Evolutionary conservation across 305 asterid species (phyloP).

Genomic region (Solanum hybrid): DNA sequence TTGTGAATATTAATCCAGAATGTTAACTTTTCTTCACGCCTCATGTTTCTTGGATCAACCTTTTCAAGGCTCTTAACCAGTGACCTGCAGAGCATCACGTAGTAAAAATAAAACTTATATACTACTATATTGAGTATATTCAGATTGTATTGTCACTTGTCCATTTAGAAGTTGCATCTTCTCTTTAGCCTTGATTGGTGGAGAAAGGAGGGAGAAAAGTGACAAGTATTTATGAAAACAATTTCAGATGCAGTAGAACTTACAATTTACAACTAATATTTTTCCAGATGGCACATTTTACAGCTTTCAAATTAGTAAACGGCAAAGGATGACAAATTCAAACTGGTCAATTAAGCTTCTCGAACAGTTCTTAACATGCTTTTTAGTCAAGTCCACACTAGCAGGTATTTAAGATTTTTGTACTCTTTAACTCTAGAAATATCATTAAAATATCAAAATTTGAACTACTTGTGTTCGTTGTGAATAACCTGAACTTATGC

Average conservation of each 20-base stretch:
- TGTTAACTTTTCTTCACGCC: constrained; percentile 68
- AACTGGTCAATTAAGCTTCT: background rate
- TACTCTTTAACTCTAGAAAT: background rate
- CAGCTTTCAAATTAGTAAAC: background rate
- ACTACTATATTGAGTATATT: background rate
- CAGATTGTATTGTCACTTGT: background rate
- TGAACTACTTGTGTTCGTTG: background rate
- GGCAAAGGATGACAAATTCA: background rate
- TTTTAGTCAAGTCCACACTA: background rate
- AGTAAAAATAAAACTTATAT: background rate
- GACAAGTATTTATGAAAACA: background rate
- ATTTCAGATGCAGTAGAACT: background rate
- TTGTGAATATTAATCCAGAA: constrained; percentile 82
- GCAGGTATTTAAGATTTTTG: background rate
- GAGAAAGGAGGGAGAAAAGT: background rate
- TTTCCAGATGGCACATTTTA: background rate
- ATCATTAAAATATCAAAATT: background rate
- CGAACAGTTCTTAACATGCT: background rate
- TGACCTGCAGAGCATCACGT: constrained; percentile 42
- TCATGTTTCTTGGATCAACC: constrained; percentile 66
- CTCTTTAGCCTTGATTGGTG: background rate
- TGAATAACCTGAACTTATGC: constrained; percentile 59
- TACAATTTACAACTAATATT: background rate
- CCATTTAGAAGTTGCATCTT: background rate
- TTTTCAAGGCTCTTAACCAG: constrained; percentile 68